Evolutionary conservation across 2,329 filamentous ascomycete species (phyloP).

Genomic region (Chaetomiaceae sp.): DNA sequence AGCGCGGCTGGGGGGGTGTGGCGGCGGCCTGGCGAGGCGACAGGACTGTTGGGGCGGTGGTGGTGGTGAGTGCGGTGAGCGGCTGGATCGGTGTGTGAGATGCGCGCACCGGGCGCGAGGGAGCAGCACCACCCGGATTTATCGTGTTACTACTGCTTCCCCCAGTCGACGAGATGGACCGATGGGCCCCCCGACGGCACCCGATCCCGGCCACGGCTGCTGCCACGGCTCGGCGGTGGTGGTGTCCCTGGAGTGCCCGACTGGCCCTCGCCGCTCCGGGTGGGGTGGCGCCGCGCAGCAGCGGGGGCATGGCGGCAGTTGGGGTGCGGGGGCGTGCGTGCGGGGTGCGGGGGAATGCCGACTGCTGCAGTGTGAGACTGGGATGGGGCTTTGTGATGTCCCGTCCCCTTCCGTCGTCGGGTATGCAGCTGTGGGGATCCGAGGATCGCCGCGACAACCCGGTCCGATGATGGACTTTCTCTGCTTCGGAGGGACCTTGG

Average conservation of each 20-base stretch:
- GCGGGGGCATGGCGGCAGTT: constrained; percentile 18
- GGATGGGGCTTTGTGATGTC: too few species aligned
- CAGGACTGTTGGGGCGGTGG: background rate
- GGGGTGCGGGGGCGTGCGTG: constrained; percentile 1
- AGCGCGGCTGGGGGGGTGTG: background rate
- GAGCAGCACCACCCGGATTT: background rate
- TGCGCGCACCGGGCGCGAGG: background rate
- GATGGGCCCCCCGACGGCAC: background rate
- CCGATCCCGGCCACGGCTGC: constrained; percentile 8
- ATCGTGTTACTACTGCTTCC: background rate
- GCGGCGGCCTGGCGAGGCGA: background rate
- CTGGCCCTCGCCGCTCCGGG: constrained; percentile 5
- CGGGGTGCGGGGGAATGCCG: background rate
- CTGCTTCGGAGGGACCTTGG: too few species aligned
- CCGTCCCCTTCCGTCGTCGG: too few species aligned
- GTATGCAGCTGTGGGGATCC: constrained; percentile 1
- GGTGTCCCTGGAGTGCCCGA: constrained; percentile 3
- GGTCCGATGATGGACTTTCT: too few species aligned
- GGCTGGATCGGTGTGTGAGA: background rate
- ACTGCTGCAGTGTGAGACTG: background rate
- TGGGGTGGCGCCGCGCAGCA: constrained; percentile 18
- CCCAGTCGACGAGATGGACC: constrained; percentile 6
- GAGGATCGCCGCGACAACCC: background rate
- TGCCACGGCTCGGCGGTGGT: constrained; percentile 3
- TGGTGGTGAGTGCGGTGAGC: background rate